Conservation (phyloP, 495 filamentous ascomycete species). For the Podospora pseudocomata region DNA sequence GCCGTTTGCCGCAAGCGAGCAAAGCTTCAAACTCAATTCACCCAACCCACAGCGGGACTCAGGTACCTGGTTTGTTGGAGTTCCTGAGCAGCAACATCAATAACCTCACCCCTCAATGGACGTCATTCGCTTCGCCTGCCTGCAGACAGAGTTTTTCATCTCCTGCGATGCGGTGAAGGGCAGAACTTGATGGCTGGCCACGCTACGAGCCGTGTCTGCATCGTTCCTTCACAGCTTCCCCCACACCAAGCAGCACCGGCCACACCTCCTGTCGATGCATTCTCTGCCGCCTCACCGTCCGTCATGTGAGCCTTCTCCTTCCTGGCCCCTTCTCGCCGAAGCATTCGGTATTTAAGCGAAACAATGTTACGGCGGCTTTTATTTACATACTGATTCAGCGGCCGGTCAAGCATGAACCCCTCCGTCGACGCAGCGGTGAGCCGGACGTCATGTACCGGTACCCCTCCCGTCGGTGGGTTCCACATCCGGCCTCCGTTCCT, state of each 20-base stretch:
- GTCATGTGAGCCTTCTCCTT: conserved; percentile 19
- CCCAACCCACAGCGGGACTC: not conserved
- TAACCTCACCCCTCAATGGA: not conserved
- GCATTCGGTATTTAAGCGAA: not conserved
- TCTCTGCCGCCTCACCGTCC: conserved; percentile 23
- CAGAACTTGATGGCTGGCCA: conserved; percentile 18
- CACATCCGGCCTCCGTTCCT: conserved; percentile 3
- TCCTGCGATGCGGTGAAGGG: conserved; percentile 10
- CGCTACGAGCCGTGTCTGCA: conserved; percentile 34
- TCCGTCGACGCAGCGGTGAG: conserved; percentile 14
- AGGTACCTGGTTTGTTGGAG: no score
- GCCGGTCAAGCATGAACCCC: conserved; percentile 3
- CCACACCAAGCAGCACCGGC: not conserved
- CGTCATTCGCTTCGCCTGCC: not conserved
- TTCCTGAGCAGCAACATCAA: not conserved
- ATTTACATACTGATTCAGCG: not conserved
- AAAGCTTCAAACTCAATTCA: not conserved
- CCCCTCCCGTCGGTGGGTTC: not conserved
- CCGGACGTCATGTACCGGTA: conserved; percentile 5
- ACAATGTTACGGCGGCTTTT: conserved; percentile 27
- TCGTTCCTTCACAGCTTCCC: conserved; percentile 6
- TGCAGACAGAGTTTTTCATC: not conserved
- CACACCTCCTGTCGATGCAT: conserved; percentile 6
- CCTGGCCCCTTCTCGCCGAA: not conserved
- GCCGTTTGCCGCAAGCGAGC: conserved; percentile 7